These are phyloP conservation scores for Pachysolen tannophilus DNA, from an alignment of 805 yeast species.

Conservation along the genomic window DNA sequence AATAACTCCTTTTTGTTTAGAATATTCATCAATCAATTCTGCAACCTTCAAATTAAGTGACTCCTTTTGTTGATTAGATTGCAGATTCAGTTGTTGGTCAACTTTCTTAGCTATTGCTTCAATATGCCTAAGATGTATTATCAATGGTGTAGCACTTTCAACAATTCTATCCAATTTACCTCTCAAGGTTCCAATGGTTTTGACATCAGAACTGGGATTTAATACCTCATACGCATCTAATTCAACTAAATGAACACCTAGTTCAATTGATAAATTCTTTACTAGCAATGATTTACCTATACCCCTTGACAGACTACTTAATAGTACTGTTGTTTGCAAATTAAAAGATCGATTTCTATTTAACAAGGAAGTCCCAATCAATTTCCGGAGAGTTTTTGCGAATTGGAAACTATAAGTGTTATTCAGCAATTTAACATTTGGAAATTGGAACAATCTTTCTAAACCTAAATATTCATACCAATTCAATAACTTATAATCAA, in stretches of 20 bases:
- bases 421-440: not conserved
- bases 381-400: conserved; percentile 44
- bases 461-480: conserved; percentile 44
- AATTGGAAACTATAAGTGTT: conserved; percentile 26
- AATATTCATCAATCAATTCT: conserved; percentile 48
- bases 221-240: conserved; percentile 64
- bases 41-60: conserved; percentile 46
- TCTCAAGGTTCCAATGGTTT: conserved; percentile 67
- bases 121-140: conserved; percentile 62
- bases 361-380: conserved; percentile 43
- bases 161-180: conserved; percentile 68
- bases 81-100: conserved; percentile 50
- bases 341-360: conserved; percentile 21
- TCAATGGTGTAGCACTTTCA: conserved; percentile 33
- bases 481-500: conserved; percentile 17
- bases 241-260: conserved; percentile 61
- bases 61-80: conserved; percentile 31
- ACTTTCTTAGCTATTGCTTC: conserved; percentile 65
- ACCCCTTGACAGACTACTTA: conserved; percentile 64
- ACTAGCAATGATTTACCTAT: conserved; percentile 73
- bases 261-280: conserved; percentile 39
- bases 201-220: conserved; percentile 64
- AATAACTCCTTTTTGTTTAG: conserved; percentile 33
- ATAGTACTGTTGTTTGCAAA: conserved; percentile 52
- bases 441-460: conserved; percentile 25